Percentiles rank a stretch among this genome's conserved stretches.
Evolutionary conservation across 2,329 filamentous ascomycete species (phyloP).

Genomic region (Talaromyces islandicus): DNA sequence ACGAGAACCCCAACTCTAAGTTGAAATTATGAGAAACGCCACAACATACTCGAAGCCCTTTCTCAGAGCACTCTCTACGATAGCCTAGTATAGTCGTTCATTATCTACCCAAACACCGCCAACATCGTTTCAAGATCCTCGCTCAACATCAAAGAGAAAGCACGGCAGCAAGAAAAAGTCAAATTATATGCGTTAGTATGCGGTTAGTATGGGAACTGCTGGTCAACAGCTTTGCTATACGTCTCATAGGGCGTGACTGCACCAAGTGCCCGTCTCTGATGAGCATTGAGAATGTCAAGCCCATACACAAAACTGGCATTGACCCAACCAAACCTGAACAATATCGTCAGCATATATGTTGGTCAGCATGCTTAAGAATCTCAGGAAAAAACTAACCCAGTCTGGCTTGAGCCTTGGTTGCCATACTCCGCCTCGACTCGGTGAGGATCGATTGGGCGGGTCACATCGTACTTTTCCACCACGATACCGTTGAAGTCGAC

Average conservation of each 20-base stretch:
- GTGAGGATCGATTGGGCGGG: conserved; percentile 80
- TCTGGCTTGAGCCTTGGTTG: conserved; percentile 64
- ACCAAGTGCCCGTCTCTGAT: conserved; percentile 83
- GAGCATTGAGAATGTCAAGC: conserved; percentile 77
- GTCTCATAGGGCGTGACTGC: conserved; percentile 81
- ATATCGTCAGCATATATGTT: conserved; percentile 47
- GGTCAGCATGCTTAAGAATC: conserved; percentile 79
- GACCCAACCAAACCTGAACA: conserved; percentile 85
- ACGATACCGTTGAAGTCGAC: conserved; percentile 98
- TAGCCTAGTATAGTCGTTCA: neutral
- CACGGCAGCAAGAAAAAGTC: neutral
- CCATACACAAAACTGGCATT: conserved; percentile 97
- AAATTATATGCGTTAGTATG: conserved; percentile 10
- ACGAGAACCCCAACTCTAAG: neutral
- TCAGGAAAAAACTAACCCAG: conserved; percentile 51
- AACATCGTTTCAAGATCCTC: neutral
- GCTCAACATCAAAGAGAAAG: neutral
- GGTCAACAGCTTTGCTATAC: conserved; percentile 61
- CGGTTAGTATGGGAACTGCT: conserved; percentile 19
- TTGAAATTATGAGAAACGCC: neutral
- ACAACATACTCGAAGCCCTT: neutral
- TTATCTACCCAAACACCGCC: neutral
- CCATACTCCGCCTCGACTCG: conserved; percentile 95
- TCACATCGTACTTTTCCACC: conserved; percentile 98
- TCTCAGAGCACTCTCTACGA: neutral